Base-by-base conservation (phyloP, 371 early-diverging fungal species). In the Circinella umbellata region DNA sequence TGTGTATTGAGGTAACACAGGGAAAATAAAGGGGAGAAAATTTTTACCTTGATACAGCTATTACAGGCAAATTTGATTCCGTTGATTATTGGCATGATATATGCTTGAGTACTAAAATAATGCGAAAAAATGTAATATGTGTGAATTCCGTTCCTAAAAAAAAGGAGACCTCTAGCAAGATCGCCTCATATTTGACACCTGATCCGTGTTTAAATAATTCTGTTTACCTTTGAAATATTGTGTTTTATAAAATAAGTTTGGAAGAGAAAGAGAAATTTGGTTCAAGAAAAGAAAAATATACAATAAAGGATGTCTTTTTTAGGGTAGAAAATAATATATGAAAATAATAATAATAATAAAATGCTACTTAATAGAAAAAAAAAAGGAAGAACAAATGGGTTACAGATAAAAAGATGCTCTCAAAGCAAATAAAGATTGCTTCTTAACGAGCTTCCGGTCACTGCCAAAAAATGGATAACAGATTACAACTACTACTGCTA, bases 11-110 rank as follows among this genome's bases (percentile, higher is more conserved):
- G 39, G 67, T 67, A 5, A 27, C 67, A 67, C 67, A 67, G 49
- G 27, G 8, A 54, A 34, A 57, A n/a, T 4, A 34, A 53, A 38
- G 15, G 4, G n/a, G 8, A 46, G 48, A 61, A 62, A 61, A 61
- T 38, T 55, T 48, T 61, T 70, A 39, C 76, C 76, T 76, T 76
- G 68, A 76, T 76, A 69, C 76, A 76, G 46, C 73, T 76, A 55
- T 71, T 73, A 51, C 76, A 76, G 4, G 76, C 76, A 71, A 70
- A 76, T 67, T 76, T 76, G 69, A 76, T 64, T 66, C 73, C 76
- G 67, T 76, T 73, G 62, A 73, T 71, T 27, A 68, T 55, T 37
- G 65, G 51, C 67, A 67, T 64, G 17, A 57, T 27, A 57, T 39
- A 66, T 66, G 59, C 46, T 53, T 49, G 35, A 49, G 13, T 39